Conservation (phyloP, 164 flowering plant genomes). For the Pachysandra terminalis region DNA sequence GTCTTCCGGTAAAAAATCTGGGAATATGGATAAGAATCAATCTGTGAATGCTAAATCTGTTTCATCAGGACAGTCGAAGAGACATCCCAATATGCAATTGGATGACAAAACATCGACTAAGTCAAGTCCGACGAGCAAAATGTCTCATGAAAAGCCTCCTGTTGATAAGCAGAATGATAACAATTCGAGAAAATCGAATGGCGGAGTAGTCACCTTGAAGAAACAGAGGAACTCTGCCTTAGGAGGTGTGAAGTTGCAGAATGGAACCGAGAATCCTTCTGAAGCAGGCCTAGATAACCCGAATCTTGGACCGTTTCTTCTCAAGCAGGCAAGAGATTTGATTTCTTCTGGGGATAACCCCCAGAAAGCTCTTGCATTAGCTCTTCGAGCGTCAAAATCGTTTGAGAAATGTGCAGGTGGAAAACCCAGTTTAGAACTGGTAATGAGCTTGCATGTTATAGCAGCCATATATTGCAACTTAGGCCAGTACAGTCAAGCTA, state of each 20-base stretch:
- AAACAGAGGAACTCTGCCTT: constrained; percentile 35
- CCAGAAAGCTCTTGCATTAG: constrained; percentile 72
- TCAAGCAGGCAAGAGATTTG: constrained; percentile 83
- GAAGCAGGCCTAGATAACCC: constrained; percentile 56
- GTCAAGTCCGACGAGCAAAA: constrained; percentile 41
- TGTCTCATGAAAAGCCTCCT: constrained; percentile 46
- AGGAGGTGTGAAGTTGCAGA: constrained; percentile 34
- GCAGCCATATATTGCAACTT: constrained; percentile 84
- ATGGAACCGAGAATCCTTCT: constrained; percentile 39
- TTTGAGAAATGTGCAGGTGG: constrained; percentile 73
- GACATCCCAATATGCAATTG: constrained; percentile 28
- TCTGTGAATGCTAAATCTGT: constrained; percentile 31
- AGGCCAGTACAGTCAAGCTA: constrained; percentile 72
- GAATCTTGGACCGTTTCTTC: constrained; percentile 77
- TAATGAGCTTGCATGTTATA: constrained; percentile 88
- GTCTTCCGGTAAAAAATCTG: constrained; percentile 26
- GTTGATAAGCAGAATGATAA: constrained; percentile 30
- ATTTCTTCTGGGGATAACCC: constrained; percentile 74
- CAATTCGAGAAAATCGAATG: constrained; percentile 28
- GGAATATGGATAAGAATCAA: constrained; percentile 27
- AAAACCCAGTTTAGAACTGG: constrained; percentile 74
- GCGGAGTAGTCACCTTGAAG: constrained; percentile 30
- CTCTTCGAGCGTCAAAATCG: constrained; percentile 77
- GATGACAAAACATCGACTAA: constrained; percentile 43
- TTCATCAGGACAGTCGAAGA: constrained; percentile 39